Percentiles rank a stretch among this genome's conserved stretches.
Evolutionary conservation across 495 filamentous ascomycete genomes (phyloP).

Genomic region (Hyaloscypha variabilis): DNA sequence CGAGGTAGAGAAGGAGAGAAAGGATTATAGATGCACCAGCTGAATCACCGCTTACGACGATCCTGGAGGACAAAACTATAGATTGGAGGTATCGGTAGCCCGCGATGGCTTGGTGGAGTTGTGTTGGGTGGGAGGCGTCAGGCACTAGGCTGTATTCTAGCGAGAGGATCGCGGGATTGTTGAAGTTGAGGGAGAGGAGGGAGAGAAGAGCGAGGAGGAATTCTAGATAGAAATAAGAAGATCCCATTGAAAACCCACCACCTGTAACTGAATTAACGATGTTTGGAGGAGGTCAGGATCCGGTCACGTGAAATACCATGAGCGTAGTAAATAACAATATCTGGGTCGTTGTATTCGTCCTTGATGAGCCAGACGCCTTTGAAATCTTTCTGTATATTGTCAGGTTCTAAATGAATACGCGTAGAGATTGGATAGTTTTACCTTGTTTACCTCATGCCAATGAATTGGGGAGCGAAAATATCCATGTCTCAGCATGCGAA

Average conservation of each 20-base stretch:
- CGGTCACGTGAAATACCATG: conserved; percentile 55
- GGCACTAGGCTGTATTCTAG: conserved; percentile 82
- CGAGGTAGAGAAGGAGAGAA: conserved; percentile 60
- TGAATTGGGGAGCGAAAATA: conserved; percentile 57
- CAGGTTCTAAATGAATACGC: not conserved
- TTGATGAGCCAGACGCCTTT: conserved; percentile 64
- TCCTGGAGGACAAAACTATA: conserved; percentile 46
- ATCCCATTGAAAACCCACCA: conserved; percentile 79
- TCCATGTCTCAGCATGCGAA: conserved; percentile 73
- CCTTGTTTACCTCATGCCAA: conserved; percentile 61
- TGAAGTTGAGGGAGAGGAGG: conserved; percentile 58
- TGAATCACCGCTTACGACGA: conserved; percentile 73
- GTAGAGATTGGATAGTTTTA: conserved; percentile 26
- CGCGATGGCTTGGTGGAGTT: conserved; percentile 63
- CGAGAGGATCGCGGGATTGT: conserved; percentile 76
- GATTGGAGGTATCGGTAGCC: conserved; percentile 69
- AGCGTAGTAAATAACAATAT: conserved; percentile 72
- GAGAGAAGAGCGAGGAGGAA: conserved; percentile 69
- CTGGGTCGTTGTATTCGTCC: conserved; percentile 55
- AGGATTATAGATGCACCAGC: conserved; percentile 72
- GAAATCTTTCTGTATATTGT: conserved; percentile 38
- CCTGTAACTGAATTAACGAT: conserved; percentile 38
- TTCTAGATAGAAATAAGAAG: conserved; percentile 78
- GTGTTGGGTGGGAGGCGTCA: conserved; percentile 66
- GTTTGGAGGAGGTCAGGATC: not conserved